Base-by-base conservation (phyloP, 768 basidiomycete genomes). In the Calvatia gigantea region DNA sequence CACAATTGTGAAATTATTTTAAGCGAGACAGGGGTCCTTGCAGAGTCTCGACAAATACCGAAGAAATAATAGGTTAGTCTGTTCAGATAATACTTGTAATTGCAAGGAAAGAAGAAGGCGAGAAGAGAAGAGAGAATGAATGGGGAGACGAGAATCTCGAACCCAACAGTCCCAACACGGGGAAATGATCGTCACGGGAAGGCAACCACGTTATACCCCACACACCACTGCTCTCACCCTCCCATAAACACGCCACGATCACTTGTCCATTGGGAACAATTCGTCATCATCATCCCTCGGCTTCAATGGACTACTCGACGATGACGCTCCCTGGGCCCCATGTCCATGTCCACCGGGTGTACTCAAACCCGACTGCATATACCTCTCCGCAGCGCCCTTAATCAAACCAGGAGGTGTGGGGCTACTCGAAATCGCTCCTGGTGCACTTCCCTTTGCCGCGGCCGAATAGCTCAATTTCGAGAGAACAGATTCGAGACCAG, bases 241-340 rank as follows among this genome's bases (percentile, higher is more conserved):
- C 32, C 37, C 31, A 11, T 21, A 39, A 43, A n/a, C n/a, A n/a
- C n/a, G n/a, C n/a, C 38, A 8, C 28, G 15, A 53, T 62, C 60
- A 69, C 55, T 65, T 62, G 59, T 89, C 87, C 83, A 89, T 84
- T 62, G 75, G 75, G 66, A 91, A 91, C 65, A 90, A 67, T 49
- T 79, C 74, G 58, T 77, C 79, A 63, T 86, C 87, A 65, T 87
- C 86, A 58, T 87, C 81, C 31, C 74, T 70, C 50, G 86, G 86
- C 64, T 86, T 87, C 62, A 79, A 66, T 39, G 78, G 72, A 25
- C 71, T 55, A 23, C 52, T 35, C n/a, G 19, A 17, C 45, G 11
- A 17, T 41, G 27, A 35, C 19, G 11, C 21, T 32, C 51, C 54
- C 32, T 37, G 37, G 1, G 15, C 15, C 29, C 42, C 47, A 33